phyloP scores from a whole-genome alignment of 352 stramenopile species.

The Phytophthora europaea region DNA sequence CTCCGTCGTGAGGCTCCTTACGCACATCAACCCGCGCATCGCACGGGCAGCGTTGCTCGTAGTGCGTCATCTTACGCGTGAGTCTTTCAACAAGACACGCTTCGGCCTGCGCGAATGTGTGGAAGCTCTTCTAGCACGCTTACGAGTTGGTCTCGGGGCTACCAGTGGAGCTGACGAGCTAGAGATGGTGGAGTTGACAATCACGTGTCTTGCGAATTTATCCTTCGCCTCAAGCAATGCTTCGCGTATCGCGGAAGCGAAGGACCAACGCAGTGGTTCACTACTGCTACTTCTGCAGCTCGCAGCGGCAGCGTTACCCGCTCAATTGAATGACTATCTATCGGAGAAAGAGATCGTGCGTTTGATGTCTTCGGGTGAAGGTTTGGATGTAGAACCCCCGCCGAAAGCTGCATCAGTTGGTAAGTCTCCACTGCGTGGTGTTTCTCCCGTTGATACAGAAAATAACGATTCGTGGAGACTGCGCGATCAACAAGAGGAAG shows the following conservation, averaged over 20 bases:
- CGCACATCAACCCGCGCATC: constrained; percentile 71
- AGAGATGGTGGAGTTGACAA: constrained; percentile 67
- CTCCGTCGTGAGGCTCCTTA: constrained; percentile 67
- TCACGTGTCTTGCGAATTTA: constrained; percentile 74
- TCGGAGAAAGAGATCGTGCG: constrained; percentile 39
- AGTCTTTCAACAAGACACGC: constrained; percentile 84
- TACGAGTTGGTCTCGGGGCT: constrained; percentile 39
- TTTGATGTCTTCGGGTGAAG: constrained; percentile 15
- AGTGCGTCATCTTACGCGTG: constrained; percentile 70
- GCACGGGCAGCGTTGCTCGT: constrained; percentile 62
- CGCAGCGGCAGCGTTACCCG: constrained; percentile 46
- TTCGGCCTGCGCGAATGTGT: constrained; percentile 73
- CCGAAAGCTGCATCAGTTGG: neutral
- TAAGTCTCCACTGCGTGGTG: constrained; percentile 3
- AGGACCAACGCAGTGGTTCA: constrained; percentile 30
- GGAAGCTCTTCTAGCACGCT: constrained; percentile 54
- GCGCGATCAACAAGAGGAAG: constrained; percentile 12
- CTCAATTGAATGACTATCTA: constrained; percentile 58
- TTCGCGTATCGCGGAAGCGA: constrained; percentile 49
- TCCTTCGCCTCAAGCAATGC: constrained; percentile 67
- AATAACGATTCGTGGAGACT: constrained; percentile 2
- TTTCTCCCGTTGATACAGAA: constrained; percentile 6
- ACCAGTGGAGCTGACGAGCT: constrained; percentile 62
- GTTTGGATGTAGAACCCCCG: neutral
- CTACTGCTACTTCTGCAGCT: constrained; percentile 62